A percentile compares a stretch with the other conserved stretches of the same genome.
phyloP scores from a whole-genome alignment of 805 yeast species.

The Ogataea sp. region DNA sequence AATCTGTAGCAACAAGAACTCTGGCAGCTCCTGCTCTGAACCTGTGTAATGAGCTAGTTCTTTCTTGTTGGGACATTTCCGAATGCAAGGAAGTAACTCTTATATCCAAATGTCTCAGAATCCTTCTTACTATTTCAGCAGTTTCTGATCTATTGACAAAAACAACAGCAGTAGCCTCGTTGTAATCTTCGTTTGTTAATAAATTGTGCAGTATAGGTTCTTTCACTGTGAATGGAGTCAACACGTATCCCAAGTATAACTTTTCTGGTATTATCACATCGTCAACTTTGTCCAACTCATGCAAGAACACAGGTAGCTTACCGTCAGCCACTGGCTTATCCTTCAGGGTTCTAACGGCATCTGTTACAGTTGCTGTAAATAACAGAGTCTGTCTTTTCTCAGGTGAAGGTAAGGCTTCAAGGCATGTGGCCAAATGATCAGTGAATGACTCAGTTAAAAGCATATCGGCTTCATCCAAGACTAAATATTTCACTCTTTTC shows the following conservation, averaged over 20 bases:
- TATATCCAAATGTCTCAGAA: constrained; percentile 63
- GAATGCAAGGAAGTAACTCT: constrained; percentile 89
- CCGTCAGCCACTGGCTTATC: constrained; percentile 51
- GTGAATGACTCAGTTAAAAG: constrained; percentile 79
- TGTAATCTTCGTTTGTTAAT: constrained; percentile 53
- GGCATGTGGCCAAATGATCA: constrained; percentile 65
- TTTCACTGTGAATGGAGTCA: constrained; percentile 82
- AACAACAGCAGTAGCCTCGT: constrained; percentile 65
- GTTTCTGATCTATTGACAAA: constrained; percentile 88
- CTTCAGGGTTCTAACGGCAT: constrained; percentile 75
- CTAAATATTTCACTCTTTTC: constrained; percentile 70
- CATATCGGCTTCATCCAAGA: constrained; percentile 94
- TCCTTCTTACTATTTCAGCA: constrained; percentile 80
- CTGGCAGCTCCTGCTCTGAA: constrained; percentile 94
- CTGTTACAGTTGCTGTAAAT: constrained; percentile 95
- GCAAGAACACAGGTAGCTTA: constrained; percentile 53
- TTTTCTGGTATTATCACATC: constrained; percentile 76
- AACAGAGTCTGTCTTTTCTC: constrained; percentile 75
- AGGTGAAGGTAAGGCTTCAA: constrained; percentile 63
- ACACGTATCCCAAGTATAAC: constrained; percentile 53
- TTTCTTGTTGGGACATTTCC: constrained; percentile 86
- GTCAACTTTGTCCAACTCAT: constrained; percentile 68
- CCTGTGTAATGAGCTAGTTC: constrained; percentile 85
- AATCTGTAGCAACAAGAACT: constrained; percentile 89
- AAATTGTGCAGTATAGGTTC: constrained; percentile 78